Base-by-base conservation (phyloP, 192 early-diverging fungal species). In the Coemansia pectinata region DNA sequence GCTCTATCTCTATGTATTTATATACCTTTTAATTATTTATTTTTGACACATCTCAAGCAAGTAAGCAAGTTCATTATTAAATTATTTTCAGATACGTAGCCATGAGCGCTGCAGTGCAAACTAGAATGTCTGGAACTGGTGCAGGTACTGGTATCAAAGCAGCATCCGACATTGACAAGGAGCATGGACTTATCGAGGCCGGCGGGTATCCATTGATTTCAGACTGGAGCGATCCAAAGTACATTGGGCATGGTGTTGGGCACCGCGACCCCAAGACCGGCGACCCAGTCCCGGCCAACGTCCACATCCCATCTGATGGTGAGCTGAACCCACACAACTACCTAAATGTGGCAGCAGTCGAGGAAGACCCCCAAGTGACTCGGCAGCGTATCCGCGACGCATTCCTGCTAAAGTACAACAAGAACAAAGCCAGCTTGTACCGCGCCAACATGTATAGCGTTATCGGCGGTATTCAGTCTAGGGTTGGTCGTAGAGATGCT, bases 301-400 rank as follows among this genome's bases (percentile, higher is more conserved):
- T 73, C 33, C 80, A 83, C 47, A 77, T 83, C 21, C 41, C 66
- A 11, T 48, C 72, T 3, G 80, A 83, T 34, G 80, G 80, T 23
- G 80, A 83, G 68, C 57, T 72, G n/a, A 83, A 83, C 29, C 80
- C 80, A 3, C 80, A 83, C 23, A 83, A 83, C 72, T 83, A 83
- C 27, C 60, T 77, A 15, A 67, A 45, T 25, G 44, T 62, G n/a
- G 31, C 42, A 2, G 40, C 44, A 1, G 69, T 55, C 31, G 75
- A 83, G 10, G 80, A 77, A 12, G 60, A 83, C 31, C 80, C 80
- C 15, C 69, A 70, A 2, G 72, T 55, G 44, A 66, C 44, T 5
- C 75, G 75, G 9, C 80, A 77, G 67, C 68, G 47, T 14, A 69
- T 55, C 29, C 57, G 75, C 2, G 70, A 83, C 14, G 72, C 80